Evolutionary conservation across 2,329 filamentous ascomycete species (phyloP).

Genomic region (Scedosporium apiospermum): DNA sequence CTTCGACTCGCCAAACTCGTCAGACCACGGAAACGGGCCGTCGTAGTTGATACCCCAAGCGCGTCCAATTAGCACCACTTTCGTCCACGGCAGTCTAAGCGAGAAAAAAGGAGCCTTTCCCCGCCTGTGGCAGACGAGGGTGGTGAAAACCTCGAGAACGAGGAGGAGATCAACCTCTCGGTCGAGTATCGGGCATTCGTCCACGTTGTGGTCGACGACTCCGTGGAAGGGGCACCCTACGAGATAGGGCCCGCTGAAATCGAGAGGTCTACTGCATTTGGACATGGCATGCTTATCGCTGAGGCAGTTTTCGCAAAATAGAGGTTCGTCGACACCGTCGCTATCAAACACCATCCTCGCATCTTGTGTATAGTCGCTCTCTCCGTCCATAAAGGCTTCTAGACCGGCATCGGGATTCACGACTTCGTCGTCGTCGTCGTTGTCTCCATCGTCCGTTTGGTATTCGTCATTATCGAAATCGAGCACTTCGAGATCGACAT

Average conservation of each 20-base stretch:
- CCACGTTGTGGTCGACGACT: not conserved
- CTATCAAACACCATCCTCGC: not conserved
- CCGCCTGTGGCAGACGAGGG: not conserved
- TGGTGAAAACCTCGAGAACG: not conserved
- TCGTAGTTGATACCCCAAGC: constrained; percentile 1
- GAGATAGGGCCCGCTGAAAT: not conserved
- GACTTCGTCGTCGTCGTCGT: not conserved
- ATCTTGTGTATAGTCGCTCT: not conserved
- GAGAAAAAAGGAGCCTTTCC: constrained; percentile 3
- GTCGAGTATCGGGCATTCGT: constrained; percentile 1
- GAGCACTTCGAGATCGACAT: constrained; percentile 1
- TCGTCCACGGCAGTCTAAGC: constrained; percentile 3
- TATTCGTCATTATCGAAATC: not conserved
- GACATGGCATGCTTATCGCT: not conserved
- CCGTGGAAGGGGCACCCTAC: constrained; percentile 1
- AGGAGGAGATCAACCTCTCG: not conserved
- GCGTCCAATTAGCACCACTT: not conserved
- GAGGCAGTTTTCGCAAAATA: constrained; percentile 1
- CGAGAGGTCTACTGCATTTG: not conserved
- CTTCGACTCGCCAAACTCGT: not conserved
- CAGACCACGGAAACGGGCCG: constrained; percentile 5
- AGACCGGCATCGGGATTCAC: not conserved
- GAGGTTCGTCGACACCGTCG: not conserved
- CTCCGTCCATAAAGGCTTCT: not conserved
- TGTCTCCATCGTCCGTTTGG: not conserved